phyloP scores from a whole-genome alignment of 2,329 filamentous ascomycete genomes.

The Pseudocercospora macadamiae region DNA sequence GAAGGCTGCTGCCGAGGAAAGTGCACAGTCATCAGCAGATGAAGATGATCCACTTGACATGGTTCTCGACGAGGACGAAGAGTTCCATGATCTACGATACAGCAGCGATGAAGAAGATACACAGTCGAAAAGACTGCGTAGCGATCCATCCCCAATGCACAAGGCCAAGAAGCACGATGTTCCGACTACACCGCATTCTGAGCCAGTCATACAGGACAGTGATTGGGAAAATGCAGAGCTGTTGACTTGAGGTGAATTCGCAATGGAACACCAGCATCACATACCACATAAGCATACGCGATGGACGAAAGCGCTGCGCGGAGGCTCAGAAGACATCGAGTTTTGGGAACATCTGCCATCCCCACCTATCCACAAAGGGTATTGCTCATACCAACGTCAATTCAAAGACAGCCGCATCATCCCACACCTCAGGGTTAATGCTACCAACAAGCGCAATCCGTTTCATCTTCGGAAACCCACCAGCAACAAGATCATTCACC shows the following conservation, averaged over 20 bases:
- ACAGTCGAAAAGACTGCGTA: slow-evolving; percentile 16
- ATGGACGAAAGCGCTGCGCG: too few relatives aligned
- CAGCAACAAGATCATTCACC: too few relatives aligned
- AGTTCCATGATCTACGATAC: slow-evolving; percentile 38
- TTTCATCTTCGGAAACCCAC: too few relatives aligned
- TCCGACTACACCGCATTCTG: slow-evolving; percentile 24
- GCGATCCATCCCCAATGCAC: slow-evolving; percentile 28
- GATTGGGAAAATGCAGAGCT: slow-evolving; percentile 56
- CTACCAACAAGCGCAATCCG: too few relatives aligned
- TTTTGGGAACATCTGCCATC: too few relatives aligned
- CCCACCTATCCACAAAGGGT: too few relatives aligned
- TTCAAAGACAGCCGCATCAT: too few relatives aligned
- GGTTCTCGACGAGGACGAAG: slow-evolving; percentile 23
- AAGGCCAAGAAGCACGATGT: slow-evolving; percentile 36
- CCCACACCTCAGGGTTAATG: too few relatives aligned
- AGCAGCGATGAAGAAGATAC: slow-evolving; percentile 33
- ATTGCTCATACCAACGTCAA: too few relatives aligned
- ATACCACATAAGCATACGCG: too few relatives aligned
- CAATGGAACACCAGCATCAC: too few relatives aligned
- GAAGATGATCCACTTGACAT: slow-evolving; percentile 13
- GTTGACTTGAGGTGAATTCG: slow-evolving; percentile 40
- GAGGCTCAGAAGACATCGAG: too few relatives aligned
- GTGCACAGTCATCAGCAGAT: slow-evolving; percentile 23
- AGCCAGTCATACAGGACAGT: slow-evolving; percentile 57
- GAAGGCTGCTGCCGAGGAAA: slow-evolving; percentile 22